Percentiles rank a stretch among this genome's conserved stretches.
Evolutionary conservation across 108 stramenopile genomes (phyloP).

Genomic region (Asterionellopsis glacialis): DNA sequence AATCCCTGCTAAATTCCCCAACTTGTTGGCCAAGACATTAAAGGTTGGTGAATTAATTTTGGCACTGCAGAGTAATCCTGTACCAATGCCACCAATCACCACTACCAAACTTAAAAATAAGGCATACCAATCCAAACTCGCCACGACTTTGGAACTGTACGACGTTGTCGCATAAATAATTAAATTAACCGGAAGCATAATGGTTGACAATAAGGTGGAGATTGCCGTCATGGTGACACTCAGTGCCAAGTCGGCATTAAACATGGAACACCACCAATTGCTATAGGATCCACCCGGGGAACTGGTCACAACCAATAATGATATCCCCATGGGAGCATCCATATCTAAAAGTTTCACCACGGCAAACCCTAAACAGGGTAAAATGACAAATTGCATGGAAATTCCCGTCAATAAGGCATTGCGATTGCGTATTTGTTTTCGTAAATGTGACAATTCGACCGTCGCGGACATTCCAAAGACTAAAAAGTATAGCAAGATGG

Average conservation of each 20-base stretch:
- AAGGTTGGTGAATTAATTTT: constrained; percentile 36
- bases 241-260: constrained; percentile 77
- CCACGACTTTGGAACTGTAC: constrained; percentile 62
- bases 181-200: constrained; percentile 84
- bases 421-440: constrained; percentile 47
- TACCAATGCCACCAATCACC: constrained; percentile 71
- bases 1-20: constrained; percentile 77
- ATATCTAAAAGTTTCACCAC: constrained; percentile 52
- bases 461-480: constrained; percentile 73
- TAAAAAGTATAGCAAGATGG: constrained; percentile 56
- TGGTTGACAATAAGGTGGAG: constrained; percentile 68
- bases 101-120: constrained; percentile 67
- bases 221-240: constrained; percentile 88
- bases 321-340: constrained; percentile 47
- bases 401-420: constrained; percentile 47
- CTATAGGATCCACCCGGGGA: constrained; percentile 77
- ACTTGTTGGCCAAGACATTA: constrained; percentile 42
- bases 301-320: constrained; percentile 67
- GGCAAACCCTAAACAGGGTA: constrained; percentile 75
- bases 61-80: constrained; percentile 35
- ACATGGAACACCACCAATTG: constrained; percentile 76
- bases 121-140: constrained; percentile 65
- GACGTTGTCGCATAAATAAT: constrained; percentile 64
- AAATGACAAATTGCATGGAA: constrained; percentile 57
- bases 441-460: constrained; percentile 43